phyloP scores from a whole-genome alignment of 2,329 filamentous ascomycete genomes.

The Clathrospora elynae region DNA sequence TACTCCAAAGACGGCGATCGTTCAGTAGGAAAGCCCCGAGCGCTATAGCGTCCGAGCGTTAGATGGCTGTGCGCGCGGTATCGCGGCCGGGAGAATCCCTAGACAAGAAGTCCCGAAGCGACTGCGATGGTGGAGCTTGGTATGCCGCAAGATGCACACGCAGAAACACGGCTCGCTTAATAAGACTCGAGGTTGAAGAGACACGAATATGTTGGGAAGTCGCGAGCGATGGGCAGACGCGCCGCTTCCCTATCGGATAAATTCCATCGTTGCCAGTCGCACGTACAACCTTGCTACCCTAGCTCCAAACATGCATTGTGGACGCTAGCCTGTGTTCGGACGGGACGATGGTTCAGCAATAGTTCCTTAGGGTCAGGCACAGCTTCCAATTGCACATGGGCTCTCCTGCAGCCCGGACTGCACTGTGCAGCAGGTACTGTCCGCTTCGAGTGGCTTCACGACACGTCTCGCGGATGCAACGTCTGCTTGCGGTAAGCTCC shows the following conservation, averaged over 20 bases:
- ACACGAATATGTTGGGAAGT: too few species aligned
- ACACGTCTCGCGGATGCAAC: too few species aligned
- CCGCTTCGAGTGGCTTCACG: too few species aligned
- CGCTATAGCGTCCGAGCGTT: constrained; percentile 23
- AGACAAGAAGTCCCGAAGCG: constrained; percentile 24
- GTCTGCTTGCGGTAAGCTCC: constrained; percentile 14
- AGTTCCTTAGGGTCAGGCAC: too few species aligned
- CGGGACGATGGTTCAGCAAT: too few species aligned
- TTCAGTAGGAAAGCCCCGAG: constrained; percentile 12
- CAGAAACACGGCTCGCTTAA: too few species aligned
- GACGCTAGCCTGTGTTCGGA: too few species aligned
- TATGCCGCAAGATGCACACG: constrained; percentile 20
- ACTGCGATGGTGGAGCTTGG: constrained; percentile 6
- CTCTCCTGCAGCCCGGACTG: background rate
- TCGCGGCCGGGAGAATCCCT: constrained; percentile 26
- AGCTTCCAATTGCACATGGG: too few species aligned
- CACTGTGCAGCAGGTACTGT: too few species aligned
- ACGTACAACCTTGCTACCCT: too few species aligned
- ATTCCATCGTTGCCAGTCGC: background rate
- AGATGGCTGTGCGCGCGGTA: constrained; percentile 28
- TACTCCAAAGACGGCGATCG: constrained; percentile 26
- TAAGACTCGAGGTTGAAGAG: background rate
- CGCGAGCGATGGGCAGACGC: constrained; percentile 10
- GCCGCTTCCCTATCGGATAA: constrained; percentile 5
- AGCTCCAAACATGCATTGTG: too few species aligned